These are phyloP conservation scores for Phoma sp. DNA, from an alignment of 2,329 filamentous ascomycete genomes.

Conservation along the genomic window DNA sequence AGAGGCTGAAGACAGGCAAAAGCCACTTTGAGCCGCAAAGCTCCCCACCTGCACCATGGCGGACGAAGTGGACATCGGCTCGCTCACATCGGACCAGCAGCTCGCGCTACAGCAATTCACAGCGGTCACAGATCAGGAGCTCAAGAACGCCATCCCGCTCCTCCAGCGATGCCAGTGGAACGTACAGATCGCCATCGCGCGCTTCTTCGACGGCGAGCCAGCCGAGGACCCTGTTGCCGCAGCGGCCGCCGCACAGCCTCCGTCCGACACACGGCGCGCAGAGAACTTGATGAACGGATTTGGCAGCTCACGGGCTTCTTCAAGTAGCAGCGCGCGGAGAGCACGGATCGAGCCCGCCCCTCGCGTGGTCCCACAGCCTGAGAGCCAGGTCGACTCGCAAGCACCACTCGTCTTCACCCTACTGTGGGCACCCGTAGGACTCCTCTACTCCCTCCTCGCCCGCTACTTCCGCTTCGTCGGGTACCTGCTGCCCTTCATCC, in stretches of 20 bases:
- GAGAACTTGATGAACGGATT: slow-evolving; percentile 72
- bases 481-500: slow-evolving; percentile 81
- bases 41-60: slow-evolving; percentile 40
- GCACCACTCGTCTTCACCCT: slow-evolving; percentile 78
- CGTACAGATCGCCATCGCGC: slow-evolving; percentile 92
- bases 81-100: slow-evolving; percentile 79
- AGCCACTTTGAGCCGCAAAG: background rate
- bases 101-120: slow-evolving; percentile 86
- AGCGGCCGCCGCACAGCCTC: slow-evolving; percentile 62
- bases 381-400: slow-evolving; percentile 67
- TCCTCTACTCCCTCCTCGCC: slow-evolving; percentile 75
- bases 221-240: slow-evolving; percentile 76
- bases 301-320: slow-evolving; percentile 31
- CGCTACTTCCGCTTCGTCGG: slow-evolving; percentile 74
- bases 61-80: slow-evolving; percentile 63
- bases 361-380: slow-evolving; percentile 78
- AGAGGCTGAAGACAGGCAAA: no score
- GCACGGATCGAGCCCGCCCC: slow-evolving; percentile 71
- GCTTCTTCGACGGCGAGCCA: slow-evolving; percentile 96
- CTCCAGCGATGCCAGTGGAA: slow-evolving; percentile 94
- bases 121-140: slow-evolving; percentile 83
- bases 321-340: slow-evolving; percentile 34
- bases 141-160: slow-evolving; percentile 76
- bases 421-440: slow-evolving; percentile 79
- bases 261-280: slow-evolving; percentile 63